Conservation (phyloP, 192 early-diverging fungal genomes). For the Coemansia sp. region DNA sequence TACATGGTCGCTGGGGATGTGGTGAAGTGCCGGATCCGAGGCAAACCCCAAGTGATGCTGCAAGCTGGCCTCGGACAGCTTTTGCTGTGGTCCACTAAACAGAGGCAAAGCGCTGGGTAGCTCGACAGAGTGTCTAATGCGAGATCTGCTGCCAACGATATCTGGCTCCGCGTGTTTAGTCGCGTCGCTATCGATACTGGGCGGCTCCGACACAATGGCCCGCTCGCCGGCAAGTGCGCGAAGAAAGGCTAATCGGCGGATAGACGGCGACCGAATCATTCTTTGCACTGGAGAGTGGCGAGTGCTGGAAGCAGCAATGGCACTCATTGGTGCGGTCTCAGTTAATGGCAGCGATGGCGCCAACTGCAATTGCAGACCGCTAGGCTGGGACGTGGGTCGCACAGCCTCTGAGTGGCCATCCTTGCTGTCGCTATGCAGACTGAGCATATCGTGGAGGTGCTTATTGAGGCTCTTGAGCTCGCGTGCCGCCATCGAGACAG, state of each 20-base stretch:
- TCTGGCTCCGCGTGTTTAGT: not conserved
- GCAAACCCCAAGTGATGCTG: slow-evolving; percentile 8
- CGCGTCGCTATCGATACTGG: not conserved
- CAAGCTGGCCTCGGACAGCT: slow-evolving; percentile 2
- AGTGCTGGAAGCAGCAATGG: not conserved
- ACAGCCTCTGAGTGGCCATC: not conserved
- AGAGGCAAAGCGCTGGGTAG: not conserved
- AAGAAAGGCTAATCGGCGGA: slow-evolving; percentile 30
- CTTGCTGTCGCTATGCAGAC: slow-evolving; percentile 7
- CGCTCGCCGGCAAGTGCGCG: slow-evolving; percentile 16
- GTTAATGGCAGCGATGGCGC: not conserved
- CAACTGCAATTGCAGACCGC: not conserved
- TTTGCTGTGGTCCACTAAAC: not conserved
- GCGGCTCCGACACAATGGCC: not conserved
- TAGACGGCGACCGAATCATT: slow-evolving; percentile 24
- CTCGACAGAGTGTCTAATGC: slow-evolving; percentile 6
- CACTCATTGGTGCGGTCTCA: not conserved
- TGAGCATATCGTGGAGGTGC: slow-evolving; percentile 36
- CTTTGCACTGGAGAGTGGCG: slow-evolving; percentile 13
- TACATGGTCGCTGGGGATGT: not conserved
- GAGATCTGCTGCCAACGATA: not conserved
- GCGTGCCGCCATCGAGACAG: not conserved
- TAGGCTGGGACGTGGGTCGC: slow-evolving; percentile 3
- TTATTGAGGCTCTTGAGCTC: slow-evolving; percentile 31
- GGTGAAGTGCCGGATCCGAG: not conserved